Base-by-base conservation (phyloP, 495 filamentous ascomycete species). In the Oidiodendron maius region DNA sequence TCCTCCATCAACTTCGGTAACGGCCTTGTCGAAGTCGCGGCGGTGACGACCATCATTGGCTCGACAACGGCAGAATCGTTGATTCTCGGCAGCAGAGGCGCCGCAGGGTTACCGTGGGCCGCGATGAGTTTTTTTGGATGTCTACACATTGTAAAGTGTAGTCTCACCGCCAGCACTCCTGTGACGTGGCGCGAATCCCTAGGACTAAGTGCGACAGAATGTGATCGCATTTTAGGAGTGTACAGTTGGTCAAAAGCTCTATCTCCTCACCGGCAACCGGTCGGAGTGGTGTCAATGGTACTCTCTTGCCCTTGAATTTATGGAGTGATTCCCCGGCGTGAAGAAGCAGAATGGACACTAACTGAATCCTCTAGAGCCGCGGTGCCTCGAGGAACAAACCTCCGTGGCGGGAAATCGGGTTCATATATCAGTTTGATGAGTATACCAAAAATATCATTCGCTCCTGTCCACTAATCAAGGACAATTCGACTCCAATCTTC, bases 1-100 rank as follows among this genome's bases (percentile, higher is more conserved):
- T n/a, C n/a, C n/a, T n/a, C 36, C 36, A n/a, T 39, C 36, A 39
- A 39, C 18, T 8, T 39, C 12, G 36, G 36, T 5, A 18, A 18
- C 16, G 54, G 54, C 24, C 32, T 57, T 17, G 39, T 53, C 39
- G 56, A 59, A 36, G 53, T 59, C n/a, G 56, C 55, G 21, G 56
- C 56, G 16, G 24, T 57, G 23, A 59, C 56, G 0, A 18, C 56
- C 12, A 26, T 59, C n/a, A 53, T 59, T 34, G 54, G 56, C 8
- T 57, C 56, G 0, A 32, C 35, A 10, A 45, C 54, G 0, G 54
- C 54, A 2, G 48, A 57, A 21, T 43, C 56, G 4, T 40, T 59
- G 11, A 34, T 35, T 3, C 54, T 59, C 20, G 56, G 56, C 8
- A 30, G 42, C 8, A 46, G 36, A 35, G 56, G 54, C 9, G 17